phyloP scores from a whole-genome alignment of 1,284 basidiomycete species.

The Cryptococcus sp. region DNA sequence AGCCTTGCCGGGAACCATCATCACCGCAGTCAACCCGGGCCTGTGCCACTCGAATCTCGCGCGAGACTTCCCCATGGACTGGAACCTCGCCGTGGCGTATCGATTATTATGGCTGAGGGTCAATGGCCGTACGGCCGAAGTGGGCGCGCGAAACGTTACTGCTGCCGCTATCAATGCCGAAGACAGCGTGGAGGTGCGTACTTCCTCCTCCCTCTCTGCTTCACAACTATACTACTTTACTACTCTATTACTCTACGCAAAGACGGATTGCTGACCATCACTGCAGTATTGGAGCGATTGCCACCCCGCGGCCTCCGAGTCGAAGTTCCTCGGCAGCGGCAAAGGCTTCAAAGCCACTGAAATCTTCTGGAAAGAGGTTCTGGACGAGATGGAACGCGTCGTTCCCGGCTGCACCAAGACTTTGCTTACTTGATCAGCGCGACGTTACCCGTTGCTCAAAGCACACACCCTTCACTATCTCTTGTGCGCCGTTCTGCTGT shows the following conservation, averaged over 20 bases:
- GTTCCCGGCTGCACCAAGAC: slow-evolving; percentile 11
- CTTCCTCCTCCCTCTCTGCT: background rate
- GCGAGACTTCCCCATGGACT: background rate
- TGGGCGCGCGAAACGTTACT: background rate
- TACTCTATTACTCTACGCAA: too few relatives aligned
- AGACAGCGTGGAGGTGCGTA: background rate
- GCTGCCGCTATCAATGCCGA: background rate
- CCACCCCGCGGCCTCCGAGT: slow-evolving; percentile 6
- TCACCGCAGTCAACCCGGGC: slow-evolving; percentile 14
- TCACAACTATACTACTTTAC: too few relatives aligned
- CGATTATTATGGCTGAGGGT: background rate
- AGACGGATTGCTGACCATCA: too few relatives aligned
- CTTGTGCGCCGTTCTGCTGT: too few relatives aligned
- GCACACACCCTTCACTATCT: too few relatives aligned
- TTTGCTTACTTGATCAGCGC: too few relatives aligned
- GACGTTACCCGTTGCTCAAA: too few relatives aligned
- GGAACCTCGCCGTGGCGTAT: background rate
- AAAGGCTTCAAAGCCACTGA: slow-evolving; percentile 13
- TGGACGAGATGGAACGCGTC: slow-evolving; percentile 13
- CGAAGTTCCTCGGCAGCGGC: slow-evolving; percentile 5
- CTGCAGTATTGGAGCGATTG: slow-evolving; percentile 19
- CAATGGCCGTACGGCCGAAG: background rate
- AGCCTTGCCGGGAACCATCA: slow-evolving; percentile 3
- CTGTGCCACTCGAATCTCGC: slow-evolving; percentile 10
- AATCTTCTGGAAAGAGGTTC: slow-evolving; percentile 9